phyloP scores from a whole-genome alignment of 2,329 filamentous ascomycete species.

The Thermoascus crustaceus region DNA sequence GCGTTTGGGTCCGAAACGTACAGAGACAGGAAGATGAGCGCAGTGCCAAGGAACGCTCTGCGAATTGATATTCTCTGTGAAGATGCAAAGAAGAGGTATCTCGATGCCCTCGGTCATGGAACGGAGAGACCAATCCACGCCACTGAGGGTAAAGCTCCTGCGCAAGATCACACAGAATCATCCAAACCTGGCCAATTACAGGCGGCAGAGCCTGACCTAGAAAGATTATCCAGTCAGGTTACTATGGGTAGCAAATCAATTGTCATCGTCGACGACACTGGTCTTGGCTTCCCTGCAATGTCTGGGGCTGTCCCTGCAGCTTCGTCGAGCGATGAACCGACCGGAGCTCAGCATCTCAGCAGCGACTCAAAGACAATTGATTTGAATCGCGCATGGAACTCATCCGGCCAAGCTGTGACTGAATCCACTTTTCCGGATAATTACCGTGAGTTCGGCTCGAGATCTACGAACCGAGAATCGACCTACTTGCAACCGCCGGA shows the following conservation, averaged over 20 bases:
- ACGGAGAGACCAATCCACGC: conserved; percentile 23
- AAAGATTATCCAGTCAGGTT: conserved; percentile 45
- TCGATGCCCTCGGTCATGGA: conserved; percentile 63
- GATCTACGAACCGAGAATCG: conserved; percentile 5
- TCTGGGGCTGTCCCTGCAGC: conserved; percentile 26
- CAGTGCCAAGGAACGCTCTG: conserved; percentile 42
- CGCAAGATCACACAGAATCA: conserved; percentile 7
- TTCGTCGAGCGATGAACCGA: conserved; percentile 1
- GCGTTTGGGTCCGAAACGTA: conserved; percentile 39
- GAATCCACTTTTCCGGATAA: conserved; percentile 22
- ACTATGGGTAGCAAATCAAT: conserved; percentile 84
- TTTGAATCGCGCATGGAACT: not conserved
- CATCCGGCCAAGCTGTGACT: conserved; percentile 13
- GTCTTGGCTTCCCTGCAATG: conserved; percentile 30
- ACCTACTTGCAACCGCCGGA: conserved; percentile 12
- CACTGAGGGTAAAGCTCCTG: conserved; percentile 2
- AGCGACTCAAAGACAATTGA: conserved; percentile 4
- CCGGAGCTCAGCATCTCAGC: conserved; percentile 6
- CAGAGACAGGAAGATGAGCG: conserved; percentile 29
- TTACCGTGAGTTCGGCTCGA: conserved; percentile 16
- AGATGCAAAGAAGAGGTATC: conserved; percentile 69
- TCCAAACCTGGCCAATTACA: conserved; percentile 6
- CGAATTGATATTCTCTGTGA: conserved; percentile 79
- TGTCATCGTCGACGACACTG: conserved; percentile 68
- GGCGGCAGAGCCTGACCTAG: conserved; percentile 16